Conservation (phyloP, 2,329 filamentous ascomycete genomes). For the Curvularia spicifera region DNA sequence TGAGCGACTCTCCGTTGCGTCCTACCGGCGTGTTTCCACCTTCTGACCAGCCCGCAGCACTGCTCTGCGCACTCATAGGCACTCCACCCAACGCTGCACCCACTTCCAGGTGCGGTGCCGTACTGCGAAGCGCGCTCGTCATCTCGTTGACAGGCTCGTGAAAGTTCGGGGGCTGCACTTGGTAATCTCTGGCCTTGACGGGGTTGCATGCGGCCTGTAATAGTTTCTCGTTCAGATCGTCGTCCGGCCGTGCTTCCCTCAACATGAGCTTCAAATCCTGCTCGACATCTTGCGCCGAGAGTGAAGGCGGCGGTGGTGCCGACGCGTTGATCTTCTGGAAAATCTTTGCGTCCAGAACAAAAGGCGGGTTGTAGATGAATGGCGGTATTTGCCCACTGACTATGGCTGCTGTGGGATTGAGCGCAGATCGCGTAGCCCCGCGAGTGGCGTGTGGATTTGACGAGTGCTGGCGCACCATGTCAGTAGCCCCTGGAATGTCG, state of each 20-base stretch:
- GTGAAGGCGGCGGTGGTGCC: slow-evolving; percentile 54
- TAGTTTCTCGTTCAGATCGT: slow-evolving; percentile 49
- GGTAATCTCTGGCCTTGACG: slow-evolving; percentile 43
- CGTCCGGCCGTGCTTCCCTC: slow-evolving; percentile 46
- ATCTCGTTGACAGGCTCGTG: slow-evolving; percentile 43
- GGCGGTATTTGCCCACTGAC: slow-evolving; percentile 49
- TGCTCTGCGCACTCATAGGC: slow-evolving; percentile 51
- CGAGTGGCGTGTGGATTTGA: slow-evolving; percentile 63
- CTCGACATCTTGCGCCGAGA: slow-evolving; percentile 54
- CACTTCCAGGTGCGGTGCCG: slow-evolving; percentile 45
- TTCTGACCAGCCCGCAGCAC: slow-evolving; percentile 46
- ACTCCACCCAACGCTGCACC: slow-evolving; percentile 41
- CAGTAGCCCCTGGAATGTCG: slow-evolving; percentile 54
- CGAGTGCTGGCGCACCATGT: slow-evolving; percentile 67
- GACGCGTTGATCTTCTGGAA: slow-evolving; percentile 57
- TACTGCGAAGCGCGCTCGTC: slow-evolving; percentile 36
- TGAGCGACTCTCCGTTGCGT: slow-evolving; percentile 30
- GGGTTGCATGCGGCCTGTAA: slow-evolving; percentile 46
- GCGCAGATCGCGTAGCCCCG: slow-evolving; percentile 60
- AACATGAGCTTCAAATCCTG: slow-evolving; percentile 59
- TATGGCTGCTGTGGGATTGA: slow-evolving; percentile 59
- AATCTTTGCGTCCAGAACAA: slow-evolving; percentile 54
- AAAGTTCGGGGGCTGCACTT: slow-evolving; percentile 45
- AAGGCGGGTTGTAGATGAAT: slow-evolving; percentile 52
- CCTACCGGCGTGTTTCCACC: slow-evolving; percentile 48